Conservation (phyloP, 1,139 yeast genomes). For the Sugiyamaella xylanicola region DNA sequence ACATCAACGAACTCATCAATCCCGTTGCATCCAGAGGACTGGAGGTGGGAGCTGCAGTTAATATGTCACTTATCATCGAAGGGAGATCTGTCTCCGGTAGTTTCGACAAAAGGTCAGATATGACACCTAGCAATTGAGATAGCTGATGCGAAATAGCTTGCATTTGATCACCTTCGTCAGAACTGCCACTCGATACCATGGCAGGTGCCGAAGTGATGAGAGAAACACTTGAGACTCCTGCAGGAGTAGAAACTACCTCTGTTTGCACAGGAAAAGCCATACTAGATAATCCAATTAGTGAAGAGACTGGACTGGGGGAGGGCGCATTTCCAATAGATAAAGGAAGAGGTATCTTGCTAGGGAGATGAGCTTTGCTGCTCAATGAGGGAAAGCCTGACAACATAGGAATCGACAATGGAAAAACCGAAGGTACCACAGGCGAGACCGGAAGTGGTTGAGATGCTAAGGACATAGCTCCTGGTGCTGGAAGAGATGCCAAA, state of each 20-base stretch:
- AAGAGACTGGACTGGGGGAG: too few species aligned
- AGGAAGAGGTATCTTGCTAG: background rate
- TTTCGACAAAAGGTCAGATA: background rate
- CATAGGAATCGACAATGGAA: too few species aligned
- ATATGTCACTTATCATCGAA: background rate
- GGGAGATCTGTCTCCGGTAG: background rate
- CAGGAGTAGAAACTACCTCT: background rate
- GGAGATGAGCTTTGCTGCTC: too few species aligned
- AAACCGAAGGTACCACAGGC: background rate
- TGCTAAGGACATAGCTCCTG: too few species aligned
- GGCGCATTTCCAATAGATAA: background rate
- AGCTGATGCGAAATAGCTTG: constrained; percentile 1
- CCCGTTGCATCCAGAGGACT: background rate
- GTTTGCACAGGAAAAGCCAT: too few species aligned
- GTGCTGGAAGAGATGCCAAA: too few species aligned
- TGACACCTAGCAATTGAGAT: constrained; percentile 4
- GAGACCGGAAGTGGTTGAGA: too few species aligned
- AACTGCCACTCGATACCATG: background rate
- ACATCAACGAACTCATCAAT: background rate
- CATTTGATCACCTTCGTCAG: constrained; percentile 2
- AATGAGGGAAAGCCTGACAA: too few species aligned
- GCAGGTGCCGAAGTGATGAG: background rate
- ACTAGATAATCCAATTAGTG: too few species aligned
- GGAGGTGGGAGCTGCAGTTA: background rate
- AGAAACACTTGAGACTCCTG: background rate